Evolutionary conservation across 306 rosid species (phyloP).

Genomic region (Citrullus mucosospermus): DNA sequence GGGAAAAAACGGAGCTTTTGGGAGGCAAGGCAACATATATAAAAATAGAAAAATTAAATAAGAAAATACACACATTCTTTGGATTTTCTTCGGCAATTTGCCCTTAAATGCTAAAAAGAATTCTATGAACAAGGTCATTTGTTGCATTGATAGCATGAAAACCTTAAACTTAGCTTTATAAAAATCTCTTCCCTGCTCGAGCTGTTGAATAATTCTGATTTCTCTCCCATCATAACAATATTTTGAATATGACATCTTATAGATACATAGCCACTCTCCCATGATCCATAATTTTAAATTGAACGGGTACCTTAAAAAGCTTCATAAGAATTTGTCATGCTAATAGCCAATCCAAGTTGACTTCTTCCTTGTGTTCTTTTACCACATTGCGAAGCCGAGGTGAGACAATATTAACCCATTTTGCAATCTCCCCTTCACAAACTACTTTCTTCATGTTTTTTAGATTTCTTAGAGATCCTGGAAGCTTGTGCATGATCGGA

Average conservation of each 20-base stretch:
- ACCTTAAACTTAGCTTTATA: background rate
- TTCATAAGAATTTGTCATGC: background rate
- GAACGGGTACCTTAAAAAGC: conserved; percentile 7
- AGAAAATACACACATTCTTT: background rate
- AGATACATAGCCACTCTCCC: background rate
- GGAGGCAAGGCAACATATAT: background rate
- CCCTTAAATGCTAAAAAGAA: too few relatives aligned
- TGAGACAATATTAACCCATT: background rate
- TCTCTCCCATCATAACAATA: background rate
- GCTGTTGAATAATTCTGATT: background rate
- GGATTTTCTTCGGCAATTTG: background rate
- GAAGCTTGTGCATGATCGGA: conserved; percentile 14
- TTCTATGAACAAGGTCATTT: background rate
- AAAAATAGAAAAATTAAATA: background rate
- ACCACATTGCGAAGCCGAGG: background rate
- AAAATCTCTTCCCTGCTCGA: background rate
- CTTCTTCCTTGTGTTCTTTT: background rate
- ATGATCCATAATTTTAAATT: background rate
- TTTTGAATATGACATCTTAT: background rate
- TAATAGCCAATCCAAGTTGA: background rate
- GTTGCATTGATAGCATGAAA: background rate
- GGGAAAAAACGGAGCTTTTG: background rate
- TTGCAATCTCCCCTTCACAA: background rate
- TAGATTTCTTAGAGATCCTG: conserved; percentile 12
- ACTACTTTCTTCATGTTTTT: background rate